These are phyloP conservation scores for Neofusicoccum laricinum DNA, from an alignment of 2,329 filamentous ascomycete genomes.

Conservation along the genomic window DNA sequence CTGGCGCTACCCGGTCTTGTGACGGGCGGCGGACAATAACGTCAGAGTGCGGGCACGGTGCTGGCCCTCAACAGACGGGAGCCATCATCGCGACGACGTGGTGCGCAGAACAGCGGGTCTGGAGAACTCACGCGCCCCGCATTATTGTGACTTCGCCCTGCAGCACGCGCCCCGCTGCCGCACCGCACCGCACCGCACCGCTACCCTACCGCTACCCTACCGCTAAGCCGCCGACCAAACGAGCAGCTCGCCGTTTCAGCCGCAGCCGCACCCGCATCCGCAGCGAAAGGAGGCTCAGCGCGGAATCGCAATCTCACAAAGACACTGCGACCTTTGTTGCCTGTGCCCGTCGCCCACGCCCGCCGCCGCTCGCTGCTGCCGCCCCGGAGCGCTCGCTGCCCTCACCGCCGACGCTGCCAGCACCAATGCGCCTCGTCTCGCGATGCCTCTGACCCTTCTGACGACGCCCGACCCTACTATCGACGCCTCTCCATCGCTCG, in stretches of 20 bases:
- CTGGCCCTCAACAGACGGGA: not conserved
- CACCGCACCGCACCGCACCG: not conserved
- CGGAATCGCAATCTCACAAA: not conserved
- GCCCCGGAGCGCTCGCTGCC: conserved; percentile 1
- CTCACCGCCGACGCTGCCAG: conserved; percentile 1
- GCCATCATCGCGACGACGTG: not conserved
- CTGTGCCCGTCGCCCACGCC: not conserved
- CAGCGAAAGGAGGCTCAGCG: conserved; percentile 8
- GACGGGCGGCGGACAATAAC: conserved; percentile 5
- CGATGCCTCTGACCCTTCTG: conserved; percentile 16
- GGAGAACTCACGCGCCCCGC: conserved; percentile 1
- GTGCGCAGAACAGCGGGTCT: not conserved
- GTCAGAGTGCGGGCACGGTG: not conserved
- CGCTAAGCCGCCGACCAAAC: not conserved
- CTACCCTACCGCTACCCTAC: not conserved
- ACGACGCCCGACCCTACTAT: conserved; percentile 8
- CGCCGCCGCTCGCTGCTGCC: not conserved
- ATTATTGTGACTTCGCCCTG: conserved; percentile 7
- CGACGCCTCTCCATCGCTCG: conserved; percentile 6
- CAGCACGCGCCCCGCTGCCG: conserved; percentile 10
- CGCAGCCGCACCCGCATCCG: conserved; percentile 13
- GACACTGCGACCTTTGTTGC: not conserved
- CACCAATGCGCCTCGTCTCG: conserved; percentile 13
- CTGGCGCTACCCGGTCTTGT: conserved; percentile 2
- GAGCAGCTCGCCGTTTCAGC: conserved; percentile 15